Percentiles rank a stretch among this genome's conserved stretches.
These are phyloP conservation scores for Xylariales sp. DNA, from an alignment of 2,329 filamentous ascomycete genomes.

Conservation along the genomic window DNA sequence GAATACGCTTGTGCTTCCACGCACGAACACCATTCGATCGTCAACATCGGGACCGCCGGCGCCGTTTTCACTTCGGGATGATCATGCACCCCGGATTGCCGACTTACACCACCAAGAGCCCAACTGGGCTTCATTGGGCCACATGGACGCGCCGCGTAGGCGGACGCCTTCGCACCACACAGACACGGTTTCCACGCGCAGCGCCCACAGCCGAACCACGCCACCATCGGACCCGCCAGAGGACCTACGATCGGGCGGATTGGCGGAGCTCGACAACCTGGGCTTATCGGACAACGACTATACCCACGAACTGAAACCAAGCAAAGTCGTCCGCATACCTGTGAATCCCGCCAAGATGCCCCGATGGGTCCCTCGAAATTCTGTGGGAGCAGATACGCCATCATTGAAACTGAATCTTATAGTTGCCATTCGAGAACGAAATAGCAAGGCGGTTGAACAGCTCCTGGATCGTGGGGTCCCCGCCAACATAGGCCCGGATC, in stretches of 20 bases:
- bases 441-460: slow-evolving; percentile 67
- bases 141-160: slow-evolving; percentile 11
- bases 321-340: slow-evolving; percentile 61
- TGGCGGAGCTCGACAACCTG: slow-evolving; percentile 44
- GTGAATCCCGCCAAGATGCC: slow-evolving; percentile 64
- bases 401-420: slow-evolving; percentile 62
- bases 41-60: slow-evolving; percentile 24
- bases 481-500: slow-evolving; percentile 59
- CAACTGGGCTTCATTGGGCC: slow-evolving; percentile 29
- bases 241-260: slow-evolving; percentile 38
- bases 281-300: slow-evolving; percentile 50
- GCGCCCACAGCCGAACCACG: slow-evolving; percentile 29
- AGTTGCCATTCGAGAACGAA: slow-evolving; percentile 66
- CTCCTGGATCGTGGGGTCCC: slow-evolving; percentile 68
- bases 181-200: slow-evolving; percentile 35
- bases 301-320: slow-evolving; percentile 45
- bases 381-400: slow-evolving; percentile 55
- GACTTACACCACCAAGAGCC: slow-evolving; percentile 29
- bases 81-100: slow-evolving; percentile 28
- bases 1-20: slow-evolving; percentile 16
- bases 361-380: slow-evolving; percentile 62
- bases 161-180: slow-evolving; percentile 32
- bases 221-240: slow-evolving; percentile 33
- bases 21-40: slow-evolving; percentile 21
- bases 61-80: slow-evolving; percentile 31